Conservation (phyloP, 1,139 yeast species). For the Candida sp. region DNA sequence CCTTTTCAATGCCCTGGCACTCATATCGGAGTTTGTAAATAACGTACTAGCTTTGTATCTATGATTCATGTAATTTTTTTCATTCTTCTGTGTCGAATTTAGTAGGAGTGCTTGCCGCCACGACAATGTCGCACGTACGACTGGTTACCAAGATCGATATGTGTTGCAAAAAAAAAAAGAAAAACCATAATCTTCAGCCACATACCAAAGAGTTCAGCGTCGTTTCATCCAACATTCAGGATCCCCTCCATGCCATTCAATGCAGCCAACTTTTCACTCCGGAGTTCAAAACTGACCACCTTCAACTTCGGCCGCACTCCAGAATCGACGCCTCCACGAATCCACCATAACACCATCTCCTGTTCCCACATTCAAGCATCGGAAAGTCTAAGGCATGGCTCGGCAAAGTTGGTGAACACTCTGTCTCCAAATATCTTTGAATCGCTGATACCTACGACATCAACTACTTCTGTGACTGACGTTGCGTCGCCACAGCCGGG, state of each 20-base stretch:
- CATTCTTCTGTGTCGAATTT: not conserved
- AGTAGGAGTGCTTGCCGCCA: not conserved
- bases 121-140: not conserved
- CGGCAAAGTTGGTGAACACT: not conserved
- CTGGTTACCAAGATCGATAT: not conserved
- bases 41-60: not conserved
- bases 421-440: constrained; percentile 1
- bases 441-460: not conserved
- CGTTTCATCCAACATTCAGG: too few relatives aligned
- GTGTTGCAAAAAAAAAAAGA: not conserved
- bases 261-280: not conserved
- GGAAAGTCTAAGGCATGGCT: not conserved
- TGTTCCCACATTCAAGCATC: not conserved
- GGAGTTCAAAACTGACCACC: not conserved
- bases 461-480: constrained; percentile 11
- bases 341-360: not conserved
- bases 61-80: not conserved
- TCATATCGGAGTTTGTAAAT: constrained; percentile 40
- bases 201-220: not conserved
- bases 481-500: constrained; percentile 26
- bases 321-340: not conserved
- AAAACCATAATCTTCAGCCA: too few relatives aligned
- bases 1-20: constrained; percentile 68
- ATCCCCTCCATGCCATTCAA: not conserved
- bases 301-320: not conserved